A percentile compares a stretch with the other conserved stretches of the same genome.
These are phyloP conservation scores for Aegilops bicornis DNA, from an alignment of 176 grass and related monocot species.

Conservation along the genomic window DNA sequence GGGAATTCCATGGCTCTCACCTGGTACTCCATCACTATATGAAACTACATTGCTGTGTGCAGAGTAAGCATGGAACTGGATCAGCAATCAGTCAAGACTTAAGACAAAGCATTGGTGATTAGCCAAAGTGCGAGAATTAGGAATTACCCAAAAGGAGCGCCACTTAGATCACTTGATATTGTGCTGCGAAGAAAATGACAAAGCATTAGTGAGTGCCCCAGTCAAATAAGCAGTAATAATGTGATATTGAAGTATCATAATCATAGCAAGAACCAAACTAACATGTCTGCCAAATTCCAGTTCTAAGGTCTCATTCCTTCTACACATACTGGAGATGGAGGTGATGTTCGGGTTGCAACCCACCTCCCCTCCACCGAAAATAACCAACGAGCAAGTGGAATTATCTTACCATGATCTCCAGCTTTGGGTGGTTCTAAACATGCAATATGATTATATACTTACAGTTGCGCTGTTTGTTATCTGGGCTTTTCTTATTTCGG, in stretches of 20 bases:
- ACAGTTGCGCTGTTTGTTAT: neutral
- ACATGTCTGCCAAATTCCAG: neutral
- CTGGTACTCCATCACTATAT: slow-evolving; percentile 76
- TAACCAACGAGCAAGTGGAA: no score
- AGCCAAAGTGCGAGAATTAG: neutral
- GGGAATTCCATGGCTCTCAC: slow-evolving; percentile 56
- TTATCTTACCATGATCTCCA: neutral
- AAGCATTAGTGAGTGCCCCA: neutral
- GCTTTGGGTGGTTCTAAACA: neutral
- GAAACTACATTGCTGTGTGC: slow-evolving; percentile 83
- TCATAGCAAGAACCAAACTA: neutral
- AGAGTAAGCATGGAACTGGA: slow-evolving; percentile 7
- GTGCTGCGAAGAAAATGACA: slow-evolving; percentile 47
- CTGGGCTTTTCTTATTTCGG: neutral
- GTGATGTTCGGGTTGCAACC: neutral
- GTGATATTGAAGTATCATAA: neutral
- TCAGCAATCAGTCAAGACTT: slow-evolving; percentile 18
- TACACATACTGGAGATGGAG: neutral
- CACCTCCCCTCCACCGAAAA: no score
- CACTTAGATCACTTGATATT: slow-evolving; percentile 76
- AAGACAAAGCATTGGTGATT: neutral
- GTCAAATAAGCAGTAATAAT: neutral
- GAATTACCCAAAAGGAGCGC: slow-evolving; percentile 94
- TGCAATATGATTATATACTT: neutral
- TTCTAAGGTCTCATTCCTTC: neutral